Evolutionary conservation across 2,329 filamentous ascomycete species (phyloP).

Genomic region (Teratosphaeria pseudoeucalypti): DNA sequence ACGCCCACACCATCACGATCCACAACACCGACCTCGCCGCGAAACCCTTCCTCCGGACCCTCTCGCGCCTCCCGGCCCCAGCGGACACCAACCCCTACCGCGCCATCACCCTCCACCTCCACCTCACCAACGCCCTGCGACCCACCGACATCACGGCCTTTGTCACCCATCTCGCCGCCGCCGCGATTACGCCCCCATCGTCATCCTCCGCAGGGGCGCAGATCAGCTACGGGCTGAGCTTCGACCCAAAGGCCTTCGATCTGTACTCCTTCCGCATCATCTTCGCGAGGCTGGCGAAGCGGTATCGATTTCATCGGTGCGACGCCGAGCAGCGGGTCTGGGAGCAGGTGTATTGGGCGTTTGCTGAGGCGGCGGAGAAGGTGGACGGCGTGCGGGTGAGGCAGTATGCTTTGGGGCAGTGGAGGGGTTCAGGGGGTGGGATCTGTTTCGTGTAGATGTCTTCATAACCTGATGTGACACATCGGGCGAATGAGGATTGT

Average conservation of each 20-base stretch:
- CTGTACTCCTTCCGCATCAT: not conserved
- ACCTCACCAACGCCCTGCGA: not conserved
- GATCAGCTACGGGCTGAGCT: not conserved
- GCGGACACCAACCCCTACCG: not conserved
- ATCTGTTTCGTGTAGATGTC: conserved; percentile 1
- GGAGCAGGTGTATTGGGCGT: conserved; percentile 6
- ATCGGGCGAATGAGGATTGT: too few species aligned
- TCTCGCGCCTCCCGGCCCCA: not conserved
- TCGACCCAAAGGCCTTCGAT: not conserved
- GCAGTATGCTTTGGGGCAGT: conserved; percentile 3
- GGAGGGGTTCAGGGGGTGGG: conserved; percentile 1
- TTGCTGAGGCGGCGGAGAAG: conserved; percentile 3
- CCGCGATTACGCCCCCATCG: not conserved
- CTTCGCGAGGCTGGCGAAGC: conserved; percentile 3
- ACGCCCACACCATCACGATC: conserved; percentile 2
- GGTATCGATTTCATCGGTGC: conserved; percentile 3
- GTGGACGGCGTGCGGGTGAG: conserved; percentile 4
- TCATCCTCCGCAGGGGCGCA: not conserved
- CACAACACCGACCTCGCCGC: conserved; percentile 2
- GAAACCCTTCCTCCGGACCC: not conserved
- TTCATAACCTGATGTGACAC: too few species aligned
- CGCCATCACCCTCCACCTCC: not conserved
- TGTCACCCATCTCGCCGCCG: not conserved
- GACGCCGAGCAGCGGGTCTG: conserved; percentile 5
- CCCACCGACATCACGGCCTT: not conserved